Base-by-base conservation (phyloP, 2,329 filamentous ascomycete species). In the Curvularia verruculosa region DNA sequence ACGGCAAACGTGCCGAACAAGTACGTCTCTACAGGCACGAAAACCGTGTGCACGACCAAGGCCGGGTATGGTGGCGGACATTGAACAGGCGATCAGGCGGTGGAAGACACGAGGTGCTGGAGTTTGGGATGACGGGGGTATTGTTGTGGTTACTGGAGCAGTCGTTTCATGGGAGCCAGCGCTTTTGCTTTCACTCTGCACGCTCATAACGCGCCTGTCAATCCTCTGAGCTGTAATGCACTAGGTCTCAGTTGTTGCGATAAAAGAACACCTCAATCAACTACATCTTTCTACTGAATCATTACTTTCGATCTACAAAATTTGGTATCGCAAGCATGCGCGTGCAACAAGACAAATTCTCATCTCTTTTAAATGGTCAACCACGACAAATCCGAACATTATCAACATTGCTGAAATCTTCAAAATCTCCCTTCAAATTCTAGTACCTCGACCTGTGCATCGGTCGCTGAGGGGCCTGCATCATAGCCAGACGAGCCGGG, bases 401-500 rank as follows among this genome's bases (percentile, higher is more conserved):
- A 31, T 45, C 13, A 19, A 21, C 47, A 7, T 9, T 2, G 5
- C 7, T 18, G 15, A 34, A 29, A 24, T 15, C 8, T 15, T 40
- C 12, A n/a, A 46, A 21, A 19, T 18, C 8, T 19, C 6, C 6
- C 0, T 36, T 19, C 6, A 24, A 5, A 55, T 13, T 34, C 15
- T 63, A 68, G 48, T 67, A 69, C 23, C 67, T 60, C 54, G 67
- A 63, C 55, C 66, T 65, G 36, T 69, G 64, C 19, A 50, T 44
- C 1, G 61, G 53, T 12, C 53, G 54, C n/a, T 55, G 55, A 13
- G 62, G 65, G 5, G 59, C 59, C 24, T 65, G 57, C 72, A 78
- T 71, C 75, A 73, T 71, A 12, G 74, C 74, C 52, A 77, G 60
- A 59, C 75, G 61, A 31, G 68, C 70, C 8, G 75, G 75, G 58